phyloP scores from a whole-genome alignment of 768 basidiomycete genomes.

The Russula sp. region DNA sequence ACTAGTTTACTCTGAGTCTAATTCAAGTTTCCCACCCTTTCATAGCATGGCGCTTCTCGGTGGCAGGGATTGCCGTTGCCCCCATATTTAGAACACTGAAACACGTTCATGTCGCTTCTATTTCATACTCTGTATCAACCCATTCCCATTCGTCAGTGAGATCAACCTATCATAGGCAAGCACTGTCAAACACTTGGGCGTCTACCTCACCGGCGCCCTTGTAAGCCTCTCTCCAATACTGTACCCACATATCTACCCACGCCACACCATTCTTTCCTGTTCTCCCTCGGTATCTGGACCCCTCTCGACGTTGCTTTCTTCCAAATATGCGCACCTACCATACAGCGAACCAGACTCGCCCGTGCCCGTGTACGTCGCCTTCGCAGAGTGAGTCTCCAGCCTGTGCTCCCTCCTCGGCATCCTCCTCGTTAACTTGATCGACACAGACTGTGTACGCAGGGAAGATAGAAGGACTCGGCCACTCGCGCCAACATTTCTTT shows the following conservation, averaged over 20 bases:
- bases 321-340: conserved; percentile 76
- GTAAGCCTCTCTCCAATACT: no score
- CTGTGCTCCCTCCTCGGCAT: conserved; percentile 90
- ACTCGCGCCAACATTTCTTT: conserved; percentile 39
- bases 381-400: conserved; percentile 97
- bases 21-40: no score
- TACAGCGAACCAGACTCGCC: conserved; percentile 63
- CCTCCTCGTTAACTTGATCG: conserved; percentile 87
- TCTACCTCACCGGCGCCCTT: no score
- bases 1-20: no score
- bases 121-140: conserved; percentile 73
- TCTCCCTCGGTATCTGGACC: no score
- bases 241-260: no score
- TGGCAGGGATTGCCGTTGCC: no score
- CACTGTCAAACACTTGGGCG: conserved; percentile 71
- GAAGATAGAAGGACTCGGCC: conserved; percentile 67
- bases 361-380: conserved; percentile 74
- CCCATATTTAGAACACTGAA: no score
- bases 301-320: conserved; percentile 39
- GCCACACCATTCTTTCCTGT: no score
- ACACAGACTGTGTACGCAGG: conserved; percentile 82
- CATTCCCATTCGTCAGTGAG: conserved; percentile 54
- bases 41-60: no score
- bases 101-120: conserved; percentile 50
- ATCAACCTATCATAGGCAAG: conserved; percentile 52